Percentiles rank a stretch among this genome's conserved stretches.
Evolutionary conservation across 148 eudicot genomes (phyloP).

Genomic region (Selenicereus undatus): DNA sequence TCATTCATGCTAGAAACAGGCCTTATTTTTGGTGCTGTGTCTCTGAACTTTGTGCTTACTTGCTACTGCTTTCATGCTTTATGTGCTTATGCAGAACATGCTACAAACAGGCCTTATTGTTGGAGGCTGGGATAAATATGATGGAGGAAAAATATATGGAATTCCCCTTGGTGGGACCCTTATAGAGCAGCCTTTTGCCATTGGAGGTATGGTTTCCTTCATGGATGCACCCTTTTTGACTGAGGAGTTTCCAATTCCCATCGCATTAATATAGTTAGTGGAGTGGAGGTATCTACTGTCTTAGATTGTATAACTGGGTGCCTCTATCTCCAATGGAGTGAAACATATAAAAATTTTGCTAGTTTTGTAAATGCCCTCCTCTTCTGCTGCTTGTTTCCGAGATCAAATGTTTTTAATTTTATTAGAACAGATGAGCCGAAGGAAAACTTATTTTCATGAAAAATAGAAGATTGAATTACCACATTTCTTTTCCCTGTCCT

Average conservation of each 20-base stretch:
- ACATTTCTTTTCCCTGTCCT: too few species aligned
- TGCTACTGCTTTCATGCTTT: not conserved
- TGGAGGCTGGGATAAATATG: conserved; percentile 97
- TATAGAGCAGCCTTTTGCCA: conserved; percentile 89
- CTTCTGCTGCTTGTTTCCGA: too few species aligned
- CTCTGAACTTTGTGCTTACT: not conserved
- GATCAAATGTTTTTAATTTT: too few species aligned
- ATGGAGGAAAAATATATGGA: conserved; percentile 93
- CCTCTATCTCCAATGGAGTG: too few species aligned
- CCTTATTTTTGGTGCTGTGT: not conserved
- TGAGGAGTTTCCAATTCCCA: not conserved
- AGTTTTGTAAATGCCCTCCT: too few species aligned
- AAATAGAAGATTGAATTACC: too few species aligned
- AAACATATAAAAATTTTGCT: too few species aligned
- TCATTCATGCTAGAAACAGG: not conserved
- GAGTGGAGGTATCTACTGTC: too few species aligned
- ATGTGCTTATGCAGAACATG: conserved; percentile 50
- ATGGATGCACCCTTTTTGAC: not conserved
- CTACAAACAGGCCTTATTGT: conserved; percentile 88
- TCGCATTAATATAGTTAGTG: too few species aligned
- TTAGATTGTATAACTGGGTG: too few species aligned
- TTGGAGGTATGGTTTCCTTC: conserved; percentile 62
- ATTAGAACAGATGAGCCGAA: too few species aligned
- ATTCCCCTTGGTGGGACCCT: conserved; percentile 95
- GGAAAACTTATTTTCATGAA: too few species aligned